phyloP scores from a whole-genome alignment of 306 rosid species.

The Styphnolobium japonicum region DNA sequence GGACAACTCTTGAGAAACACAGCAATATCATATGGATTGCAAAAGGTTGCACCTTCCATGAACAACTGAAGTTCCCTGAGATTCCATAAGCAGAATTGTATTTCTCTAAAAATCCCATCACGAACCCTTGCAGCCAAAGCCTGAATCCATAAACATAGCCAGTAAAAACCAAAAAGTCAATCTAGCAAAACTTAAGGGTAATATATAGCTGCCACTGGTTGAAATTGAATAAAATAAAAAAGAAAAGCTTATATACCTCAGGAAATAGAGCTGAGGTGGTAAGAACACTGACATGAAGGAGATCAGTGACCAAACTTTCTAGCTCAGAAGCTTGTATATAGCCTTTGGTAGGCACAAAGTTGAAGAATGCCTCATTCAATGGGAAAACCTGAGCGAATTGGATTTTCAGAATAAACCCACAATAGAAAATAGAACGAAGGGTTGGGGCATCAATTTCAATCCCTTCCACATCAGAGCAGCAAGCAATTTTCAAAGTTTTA shows the following conservation, averaged over 20 bases:
- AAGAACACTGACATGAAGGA: slow-evolving; percentile 15
- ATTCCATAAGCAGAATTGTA: not conserved
- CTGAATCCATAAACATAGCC: slow-evolving; percentile 13
- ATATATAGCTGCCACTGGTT: not conserved
- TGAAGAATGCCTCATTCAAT: slow-evolving; percentile 24
- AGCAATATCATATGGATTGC: slow-evolving; percentile 40
- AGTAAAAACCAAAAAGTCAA: not conserved
- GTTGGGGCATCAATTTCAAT: slow-evolving; percentile 25
- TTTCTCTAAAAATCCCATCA: not conserved
- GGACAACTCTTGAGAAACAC: slow-evolving; percentile 36
- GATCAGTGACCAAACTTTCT: not conserved
- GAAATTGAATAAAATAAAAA: not conserved
- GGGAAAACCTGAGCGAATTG: not conserved
- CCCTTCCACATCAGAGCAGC: not conserved
- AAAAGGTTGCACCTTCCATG: slow-evolving; percentile 30
- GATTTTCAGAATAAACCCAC: not conserved
- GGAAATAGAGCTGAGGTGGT: slow-evolving; percentile 24
- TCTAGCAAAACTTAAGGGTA: not conserved
- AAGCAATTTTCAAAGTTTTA: slow-evolving; percentile 18
- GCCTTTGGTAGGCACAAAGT: not conserved
- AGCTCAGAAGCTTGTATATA: not conserved
- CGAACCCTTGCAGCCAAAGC: slow-evolving; percentile 29
- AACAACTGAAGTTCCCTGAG: slow-evolving; percentile 44
- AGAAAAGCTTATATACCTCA: slow-evolving; percentile 42
- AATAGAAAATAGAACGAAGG: slow-evolving; percentile 2